phyloP scores from a whole-genome alignment of 2,329 filamentous ascomycete genomes.

The Cladophialophora carrionii region DNA sequence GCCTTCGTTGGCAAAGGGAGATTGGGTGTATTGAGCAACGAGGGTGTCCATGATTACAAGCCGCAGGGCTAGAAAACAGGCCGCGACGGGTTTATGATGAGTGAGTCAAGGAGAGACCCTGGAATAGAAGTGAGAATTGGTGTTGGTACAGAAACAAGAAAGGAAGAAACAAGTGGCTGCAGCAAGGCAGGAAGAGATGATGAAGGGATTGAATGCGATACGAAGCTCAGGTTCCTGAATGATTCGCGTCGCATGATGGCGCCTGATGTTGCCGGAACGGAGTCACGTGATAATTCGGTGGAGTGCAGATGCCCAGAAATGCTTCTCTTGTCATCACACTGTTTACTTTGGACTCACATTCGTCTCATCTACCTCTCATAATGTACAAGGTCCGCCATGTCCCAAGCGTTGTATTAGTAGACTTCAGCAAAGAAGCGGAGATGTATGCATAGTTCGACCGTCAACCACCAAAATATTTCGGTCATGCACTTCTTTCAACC shows the following conservation, averaged over 20 bases:
- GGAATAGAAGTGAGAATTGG: slow-evolving; percentile 15
- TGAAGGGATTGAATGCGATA: slow-evolving; percentile 9
- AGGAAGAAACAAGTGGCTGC: slow-evolving; percentile 8
- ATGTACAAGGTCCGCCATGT: not conserved
- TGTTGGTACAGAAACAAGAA: slow-evolving; percentile 24
- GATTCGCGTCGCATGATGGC: slow-evolving; percentile 18
- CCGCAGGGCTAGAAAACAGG: slow-evolving; percentile 4
- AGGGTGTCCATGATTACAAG: slow-evolving; percentile 77
- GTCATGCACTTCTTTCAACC: not conserved
- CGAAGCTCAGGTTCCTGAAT: slow-evolving; percentile 5
- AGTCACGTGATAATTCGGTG: not conserved
- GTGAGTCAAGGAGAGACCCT: not conserved
- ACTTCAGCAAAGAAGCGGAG: not conserved
- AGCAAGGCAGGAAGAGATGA: slow-evolving; percentile 19
- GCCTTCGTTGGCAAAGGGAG: slow-evolving; percentile 73
- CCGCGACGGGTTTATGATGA: not conserved
- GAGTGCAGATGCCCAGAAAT: not conserved
- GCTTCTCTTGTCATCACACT: not conserved
- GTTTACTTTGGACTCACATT: not conserved
- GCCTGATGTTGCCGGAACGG: slow-evolving; percentile 7
- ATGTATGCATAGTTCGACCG: not conserved
- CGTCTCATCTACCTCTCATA: not conserved
- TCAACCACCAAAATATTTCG: not conserved
- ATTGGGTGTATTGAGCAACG: slow-evolving; percentile 86
- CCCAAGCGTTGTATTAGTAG: not conserved